Evolutionary conservation across 2,329 filamentous ascomycete genomes (phyloP).

Genomic region (Penicillium olsonii): DNA sequence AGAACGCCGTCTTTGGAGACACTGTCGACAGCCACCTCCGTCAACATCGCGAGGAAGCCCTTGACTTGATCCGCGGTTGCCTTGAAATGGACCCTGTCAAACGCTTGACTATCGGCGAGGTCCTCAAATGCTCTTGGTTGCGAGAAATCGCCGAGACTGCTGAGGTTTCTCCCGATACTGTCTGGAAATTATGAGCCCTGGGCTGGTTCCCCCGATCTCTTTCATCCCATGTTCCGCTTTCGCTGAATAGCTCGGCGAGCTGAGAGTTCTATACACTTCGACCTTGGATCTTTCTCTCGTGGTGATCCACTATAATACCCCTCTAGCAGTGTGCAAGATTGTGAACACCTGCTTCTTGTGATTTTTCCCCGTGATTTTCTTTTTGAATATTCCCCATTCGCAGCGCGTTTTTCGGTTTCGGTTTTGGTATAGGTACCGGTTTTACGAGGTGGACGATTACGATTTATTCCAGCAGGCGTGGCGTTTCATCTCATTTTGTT

Average conservation of each 20-base stretch:
- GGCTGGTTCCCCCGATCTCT: neutral
- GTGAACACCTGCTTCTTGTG: neutral
- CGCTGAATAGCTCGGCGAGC: too few relatives aligned
- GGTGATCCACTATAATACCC: constrained; percentile 33
- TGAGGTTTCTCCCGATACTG: constrained; percentile 31
- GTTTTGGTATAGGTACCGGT: neutral
- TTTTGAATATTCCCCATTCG: constrained; percentile 2
- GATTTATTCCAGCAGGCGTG: constrained; percentile 15
- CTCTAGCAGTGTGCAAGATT: constrained; percentile 8
- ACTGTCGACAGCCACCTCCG: constrained; percentile 37
- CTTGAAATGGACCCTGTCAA: constrained; percentile 57
- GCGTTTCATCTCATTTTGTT: constrained; percentile 11
- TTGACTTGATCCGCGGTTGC: constrained; percentile 62
- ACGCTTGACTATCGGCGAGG: constrained; percentile 60
- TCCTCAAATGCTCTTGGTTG: constrained; percentile 60
- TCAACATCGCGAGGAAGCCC: constrained; percentile 50
- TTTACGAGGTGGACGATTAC: constrained; percentile 12
- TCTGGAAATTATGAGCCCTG: constrained; percentile 40
- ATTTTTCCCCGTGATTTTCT: neutral
- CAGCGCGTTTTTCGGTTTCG: constrained; percentile 1
- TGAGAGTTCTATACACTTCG: too few relatives aligned
- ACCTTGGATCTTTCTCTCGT: too few relatives aligned
- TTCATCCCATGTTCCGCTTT: neutral
- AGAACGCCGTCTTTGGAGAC: constrained; percentile 50
- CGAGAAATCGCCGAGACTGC: constrained; percentile 38